phyloP scores from a whole-genome alignment of 805 yeast genomes.

The Candida golubevii region DNA sequence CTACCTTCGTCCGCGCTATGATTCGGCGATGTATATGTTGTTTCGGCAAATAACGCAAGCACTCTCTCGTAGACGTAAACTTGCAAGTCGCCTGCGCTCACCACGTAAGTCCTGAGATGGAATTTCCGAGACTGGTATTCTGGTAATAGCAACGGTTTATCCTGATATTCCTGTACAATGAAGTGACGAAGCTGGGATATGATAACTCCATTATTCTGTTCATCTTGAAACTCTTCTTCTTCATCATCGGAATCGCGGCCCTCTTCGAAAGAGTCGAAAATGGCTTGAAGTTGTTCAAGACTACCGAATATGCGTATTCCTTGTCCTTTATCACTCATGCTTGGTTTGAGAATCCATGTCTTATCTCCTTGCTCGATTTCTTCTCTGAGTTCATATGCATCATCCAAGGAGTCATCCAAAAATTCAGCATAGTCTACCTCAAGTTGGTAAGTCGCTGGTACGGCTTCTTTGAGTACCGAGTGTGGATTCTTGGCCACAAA shows the following conservation, averaged over 20 bases:
- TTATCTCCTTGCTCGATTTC: conserved; percentile 60
- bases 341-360: conserved; percentile 89
- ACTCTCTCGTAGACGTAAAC: conserved; percentile 80
- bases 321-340: conserved; percentile 96
- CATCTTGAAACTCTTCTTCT: conserved; percentile 37
- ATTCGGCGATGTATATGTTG: conserved; percentile 31
- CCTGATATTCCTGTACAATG: conserved; percentile 78
- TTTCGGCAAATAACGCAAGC: conserved; percentile 75
- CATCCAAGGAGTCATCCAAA: conserved; percentile 89
- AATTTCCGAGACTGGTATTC: conserved; percentile 68
- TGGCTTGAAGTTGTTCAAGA: conserved; percentile 71
- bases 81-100: conserved; percentile 66
- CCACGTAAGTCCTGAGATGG: conserved; percentile 82
- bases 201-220: conserved; percentile 59
- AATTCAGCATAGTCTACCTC: conserved; percentile 96
- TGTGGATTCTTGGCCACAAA: conserved; percentile 71
- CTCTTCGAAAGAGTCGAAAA: conserved; percentile 84
- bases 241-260: conserved; percentile 60
- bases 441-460: conserved; percentile 71
- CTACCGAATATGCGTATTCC: conserved; percentile 84
- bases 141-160: conserved; percentile 61
- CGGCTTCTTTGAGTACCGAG: conserved; percentile 54
- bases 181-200: conserved; percentile 89
- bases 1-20: conserved; percentile 18
- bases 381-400: conserved; percentile 80